Base-by-base conservation (phyloP, 2,329 filamentous ascomycete genomes). In the Lecanicillium sp. region DNA sequence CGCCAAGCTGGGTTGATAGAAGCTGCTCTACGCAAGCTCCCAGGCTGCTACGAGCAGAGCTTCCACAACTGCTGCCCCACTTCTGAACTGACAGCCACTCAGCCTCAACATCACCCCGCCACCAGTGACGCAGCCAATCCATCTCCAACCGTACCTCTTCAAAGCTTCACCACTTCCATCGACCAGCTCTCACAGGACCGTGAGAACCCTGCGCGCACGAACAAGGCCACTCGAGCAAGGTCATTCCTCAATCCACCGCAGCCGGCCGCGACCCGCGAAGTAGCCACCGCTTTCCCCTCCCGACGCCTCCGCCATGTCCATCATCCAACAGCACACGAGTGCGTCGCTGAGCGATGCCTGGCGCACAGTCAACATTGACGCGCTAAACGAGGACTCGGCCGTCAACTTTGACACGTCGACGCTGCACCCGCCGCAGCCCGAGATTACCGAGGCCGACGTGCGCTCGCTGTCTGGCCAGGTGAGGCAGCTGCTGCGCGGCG, bases 301-400 rank as follows among this genome's bases (percentile, higher is more conserved):
- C 19, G n/a, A 37, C 29, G 12, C 10, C 12, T 18, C 31, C 39
- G 44, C 39, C 35, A 81, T 82, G 78, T 82, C 78, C 38, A 79
- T 82, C 55, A 80, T 81, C 50, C 78, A 80, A 58, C 75, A 81
- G 58, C 72, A 79, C 62, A 76, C 71, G 36, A 63, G 67, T 43
- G 72, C 74, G 40, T 69, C 77, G 50, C 69, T 82, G 40, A 66
- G 66, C 61, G 78, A 82, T 50, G 73, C 75, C 56, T 82, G 78
- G 78, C 86, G 89, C 62, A 95, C 87, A 49, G 92, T 96, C 73
- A 87, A 96, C 74, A 84, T 96, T 62, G 89, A 96, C 61, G 81
- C 83, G 51, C 76, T 94, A 53, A 85, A 92, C 61, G 87, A 89
- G 43, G 89, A 97, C 64, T 92, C 87, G 53, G 78, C 85, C 49